Evolutionary conservation across 129 eudicot species (phyloP), one percentile per base, ranked within the genome.

Genomic region (Flaveria linearis): DNA sequence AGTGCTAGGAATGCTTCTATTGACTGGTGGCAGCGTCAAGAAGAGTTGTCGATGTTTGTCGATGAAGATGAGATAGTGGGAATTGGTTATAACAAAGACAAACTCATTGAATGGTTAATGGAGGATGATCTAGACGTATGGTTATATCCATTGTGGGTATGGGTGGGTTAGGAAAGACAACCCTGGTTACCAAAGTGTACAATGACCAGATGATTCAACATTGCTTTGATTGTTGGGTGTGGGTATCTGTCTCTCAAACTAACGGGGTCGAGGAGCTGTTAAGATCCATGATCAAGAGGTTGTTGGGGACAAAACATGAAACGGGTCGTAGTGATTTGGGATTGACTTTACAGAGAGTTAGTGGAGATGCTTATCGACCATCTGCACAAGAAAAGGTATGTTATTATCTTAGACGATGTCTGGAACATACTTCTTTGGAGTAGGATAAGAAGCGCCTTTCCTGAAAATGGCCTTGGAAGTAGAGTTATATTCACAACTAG

Each of bases 101-200:
- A 36, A 43, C 12, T 83, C 61, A 64, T 83, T 22, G 47, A 58
- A 20, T 79, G 92, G 92, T 73, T 87, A n/a, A 64, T 60, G 26
- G 85, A 68, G 14, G 88, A 55, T 26, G 82, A 85, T 45, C 76
- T 26, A 72, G 86, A 65, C 56, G 91, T 16, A 87, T 76, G 51
- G 84, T 87, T 69, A 71, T 87, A 62, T 79, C 90, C 0, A 78
- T 90, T 49, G 96, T 87, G 45, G 96, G 96, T 26, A 87, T 90
- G 96, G 92, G 96, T 52, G 96, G 96, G 20, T 68, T 87, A 76
- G 96, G 92, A 1, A 90, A 87, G 81, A 90, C 90, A 8, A 87
- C 92, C 64, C 72, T 90, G 20, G 89, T 76, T 69, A 83, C 85
- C 52, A 69, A 77, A 76, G 77, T 86, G 25, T 86, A 72, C 68